Base-by-base conservation (phyloP, 768 basidiomycete genomes). In the Tricholoma sp. region DNA sequence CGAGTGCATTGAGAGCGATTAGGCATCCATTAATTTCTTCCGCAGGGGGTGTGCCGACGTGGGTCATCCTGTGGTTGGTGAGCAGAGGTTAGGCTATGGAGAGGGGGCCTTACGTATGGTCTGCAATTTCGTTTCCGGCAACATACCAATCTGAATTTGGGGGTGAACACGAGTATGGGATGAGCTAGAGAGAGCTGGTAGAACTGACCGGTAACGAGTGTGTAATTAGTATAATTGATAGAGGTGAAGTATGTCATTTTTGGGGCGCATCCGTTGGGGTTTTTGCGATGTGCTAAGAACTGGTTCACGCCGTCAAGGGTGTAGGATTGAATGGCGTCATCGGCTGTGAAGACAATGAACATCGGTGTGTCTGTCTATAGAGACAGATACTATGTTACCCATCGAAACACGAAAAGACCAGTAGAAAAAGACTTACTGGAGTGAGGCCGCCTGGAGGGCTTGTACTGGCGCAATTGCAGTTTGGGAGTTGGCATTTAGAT, bases 101-200 rank as follows among this genome's bases (percentile, higher is more conserved):
- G 12, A 14, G 39, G 49, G 47, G 52, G 43, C 75, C 82, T 63
- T 69, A 85, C 82, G 87, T 86, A 66, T 87, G 85, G 71, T 88
- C 87, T 29, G 86, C 87, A 61, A 92, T 90, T 67, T 92, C 90
- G 67, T 91, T 91, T 19, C 89, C 89, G 3, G 84, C 86, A 29
- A 89, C 88, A 67, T 74, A 91, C 86, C 86, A 90, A 68, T 89
- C 87, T 74, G 75, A 18, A 59, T 22, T n/a, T 46, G 14, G 46
- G 56, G 41, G 50, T 57, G 35, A 27, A 27, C 24, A 5, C 14
- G 35, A 37, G 35, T 41, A 46, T 32, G 21, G 24, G 18, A 6
- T 21, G 52, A 10, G 54, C 7, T 7, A 11, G 4, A 6, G 43
- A 49, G 21, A 39, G 10, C 19, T 19, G 29, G 46, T 27, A 9